Percentiles rank a stretch among this genome's conserved stretches.
Evolutionary conservation across 768 basidiomycete species (phyloP).

Genomic region (Tricholoma sp.): DNA sequence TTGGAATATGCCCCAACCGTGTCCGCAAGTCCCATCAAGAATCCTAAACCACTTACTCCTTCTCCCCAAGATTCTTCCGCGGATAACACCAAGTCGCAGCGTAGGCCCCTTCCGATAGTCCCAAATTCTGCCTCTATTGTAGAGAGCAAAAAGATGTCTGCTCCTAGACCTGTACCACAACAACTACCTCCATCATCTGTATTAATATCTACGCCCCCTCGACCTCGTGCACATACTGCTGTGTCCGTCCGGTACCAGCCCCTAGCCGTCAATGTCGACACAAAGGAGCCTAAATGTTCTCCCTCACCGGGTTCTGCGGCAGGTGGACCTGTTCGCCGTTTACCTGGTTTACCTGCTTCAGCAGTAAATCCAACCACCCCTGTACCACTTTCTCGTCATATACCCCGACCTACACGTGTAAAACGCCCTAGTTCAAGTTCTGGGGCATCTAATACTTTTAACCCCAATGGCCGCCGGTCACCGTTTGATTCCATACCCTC

Average conservation of each 20-base stretch:
- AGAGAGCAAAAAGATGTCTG: slow-evolving; percentile 12
- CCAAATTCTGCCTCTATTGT: slow-evolving; percentile 8
- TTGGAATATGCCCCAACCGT: slow-evolving; percentile 16
- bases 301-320: slow-evolving; percentile 3
- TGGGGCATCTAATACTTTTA: slow-evolving; percentile 4
- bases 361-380: slow-evolving; percentile 4
- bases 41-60: slow-evolving; percentile 14
- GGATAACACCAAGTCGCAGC: slow-evolving; percentile 2
- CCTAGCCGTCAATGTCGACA: slow-evolving; percentile 16
- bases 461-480: slow-evolving; percentile 4
- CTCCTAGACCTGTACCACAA: neutral
- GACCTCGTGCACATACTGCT: slow-evolving; percentile 12
- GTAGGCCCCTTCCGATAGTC: slow-evolving; percentile 20
- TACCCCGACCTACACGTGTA: slow-evolving; percentile 7
- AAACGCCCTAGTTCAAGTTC: slow-evolving; percentile 24
- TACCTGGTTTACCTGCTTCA: slow-evolving; percentile 17
- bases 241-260: slow-evolving; percentile 24
- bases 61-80: slow-evolving; percentile 17
- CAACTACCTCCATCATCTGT: slow-evolving; percentile 5
- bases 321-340: slow-evolving; percentile 13
- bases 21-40: neutral
- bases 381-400: slow-evolving; percentile 1
- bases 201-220: slow-evolving; percentile 3
- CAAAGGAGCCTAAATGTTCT: slow-evolving; percentile 1
- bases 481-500: slow-evolving; percentile 15